Evolutionary conservation across 495 filamentous ascomycete species (phyloP), one percentile per base, ranked within the genome.

Genomic region (Hypoxylon perforatum): DNA sequence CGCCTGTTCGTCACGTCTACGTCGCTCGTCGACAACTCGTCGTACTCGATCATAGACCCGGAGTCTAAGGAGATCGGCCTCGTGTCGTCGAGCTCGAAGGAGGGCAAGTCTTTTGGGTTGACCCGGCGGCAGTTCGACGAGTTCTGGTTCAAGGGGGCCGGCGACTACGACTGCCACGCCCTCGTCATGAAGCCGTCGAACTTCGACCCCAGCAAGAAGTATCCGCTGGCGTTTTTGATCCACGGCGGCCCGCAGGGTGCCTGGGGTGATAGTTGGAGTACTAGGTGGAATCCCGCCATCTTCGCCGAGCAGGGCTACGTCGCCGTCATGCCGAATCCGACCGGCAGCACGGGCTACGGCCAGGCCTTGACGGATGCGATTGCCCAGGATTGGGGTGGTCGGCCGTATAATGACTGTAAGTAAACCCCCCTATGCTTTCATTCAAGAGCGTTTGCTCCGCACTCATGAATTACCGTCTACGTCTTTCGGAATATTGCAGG

Each of bases 301-400:
- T 96, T 94, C 72, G 93, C 94, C 3, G 93, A 97, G 74, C 92
- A 96, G 72, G 94, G 93, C 11, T 97, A 96, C 63, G 87, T 97
- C 11, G 91, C 92, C 9, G 86, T 97, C 18, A 84, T 86, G n/a
- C 92, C 93, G 6, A 96, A 97, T 69, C 93, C 93, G 9, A 96
- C 92, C 0, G 93, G 93, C 9, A 91, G 87, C 63, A 94, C 92
- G 15, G 90, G 91, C 1, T 97, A 96, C 65, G 93, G 93, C 4
- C 92, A 94, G 77, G 80, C 81, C 2, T 88, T 94, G 56, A 87
- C 89, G 9, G 88, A 97, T 73, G 91, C 84, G 0, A 96, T 97
- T 63, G 82, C 81, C 8, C 82, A 86, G 23, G 77, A 89, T 44
- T 97, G 93, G 93, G 93, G 93, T 38, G 91, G 91, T 9, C 63